Base-by-base conservation (phyloP, 169 alveolate species). In the Plasmodium vinckei region DNA sequence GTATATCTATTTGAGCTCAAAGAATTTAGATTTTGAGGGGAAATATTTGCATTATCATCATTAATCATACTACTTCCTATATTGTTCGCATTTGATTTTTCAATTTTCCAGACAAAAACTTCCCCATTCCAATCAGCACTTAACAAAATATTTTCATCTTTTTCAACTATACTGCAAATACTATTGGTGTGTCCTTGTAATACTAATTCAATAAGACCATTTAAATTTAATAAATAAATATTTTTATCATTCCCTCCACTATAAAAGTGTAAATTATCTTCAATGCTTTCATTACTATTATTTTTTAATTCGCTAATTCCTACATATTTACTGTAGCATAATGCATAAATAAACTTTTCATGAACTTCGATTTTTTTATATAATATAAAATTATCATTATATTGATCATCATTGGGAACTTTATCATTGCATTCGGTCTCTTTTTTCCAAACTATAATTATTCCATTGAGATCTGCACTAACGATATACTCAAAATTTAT, bases 111-210 rank as follows among this genome's bases (percentile, higher is more conserved):
- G 15, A 75, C 64, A 39, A 75, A 47, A 9, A 75, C 88, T 9
- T 75, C 77, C 9, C 88, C 88, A 42, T 75, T 63, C 88, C 88
- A 75, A 67, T 75, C 88, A 5, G 69, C 88, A 63, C 88, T 75
- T 23, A 75, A 46, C 17, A 75, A 44, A 75, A 75, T 75, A 75
- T 75, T 10, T 68, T 75, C 56, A 49, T 15, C 64, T 15, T 75
- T 42, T 63, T 75, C 88, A 1, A 75, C 67, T 17, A 75, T 75
- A 75, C 88, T 75, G 27, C 77, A 75, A 12, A 75, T 46, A 49
- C 88, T 75, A 42, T 75, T 75, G 13, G 61, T 75, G 64, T 75
- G 88, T 9, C 88, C 88, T 75, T 75, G 77, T 39, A 75, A 54
- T 39, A 75, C 73, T 25, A 75, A 49, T 75, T 61, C 88, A 5